Conservation (phyloP, 2,329 filamentous ascomycete genomes). For the Exophiala sp. region DNA sequence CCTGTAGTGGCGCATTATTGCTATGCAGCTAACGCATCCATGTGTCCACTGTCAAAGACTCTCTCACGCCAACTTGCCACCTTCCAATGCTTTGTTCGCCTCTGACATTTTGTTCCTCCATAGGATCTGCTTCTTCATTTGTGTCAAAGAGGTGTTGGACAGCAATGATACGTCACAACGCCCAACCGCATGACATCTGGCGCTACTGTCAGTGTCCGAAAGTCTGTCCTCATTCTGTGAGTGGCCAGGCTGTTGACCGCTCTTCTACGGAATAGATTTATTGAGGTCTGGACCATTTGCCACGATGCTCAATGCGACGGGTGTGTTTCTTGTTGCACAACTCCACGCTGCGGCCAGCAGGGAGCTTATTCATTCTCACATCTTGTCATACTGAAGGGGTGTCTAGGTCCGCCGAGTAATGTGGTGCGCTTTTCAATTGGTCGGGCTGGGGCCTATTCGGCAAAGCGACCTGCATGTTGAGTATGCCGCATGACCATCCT, state of each 20-base stretch:
- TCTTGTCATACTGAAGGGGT: neutral
- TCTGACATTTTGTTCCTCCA: neutral
- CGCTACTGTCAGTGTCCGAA: neutral
- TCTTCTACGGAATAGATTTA: slow-evolving; percentile 7
- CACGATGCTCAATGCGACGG: slow-evolving; percentile 11
- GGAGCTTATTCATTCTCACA: too few relatives aligned
- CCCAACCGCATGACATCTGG: slow-evolving; percentile 9
- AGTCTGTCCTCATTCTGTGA: slow-evolving; percentile 13
- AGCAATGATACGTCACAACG: slow-evolving; percentile 13
- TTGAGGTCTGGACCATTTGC: slow-evolving; percentile 6
- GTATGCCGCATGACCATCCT: too few relatives aligned
- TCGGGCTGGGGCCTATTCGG: too few relatives aligned
- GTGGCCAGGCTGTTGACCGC: slow-evolving; percentile 23
- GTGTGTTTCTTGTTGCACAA: slow-evolving; percentile 1
- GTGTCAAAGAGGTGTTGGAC: neutral
- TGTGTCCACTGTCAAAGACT: too few relatives aligned
- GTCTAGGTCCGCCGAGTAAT: neutral
- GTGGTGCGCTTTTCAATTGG: too few relatives aligned
- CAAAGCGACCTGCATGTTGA: too few relatives aligned
- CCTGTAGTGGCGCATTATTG: too few relatives aligned
- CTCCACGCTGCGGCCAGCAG: too few relatives aligned
- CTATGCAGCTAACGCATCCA: too few relatives aligned
- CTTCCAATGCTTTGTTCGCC: neutral
- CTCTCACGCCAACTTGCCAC: neutral
- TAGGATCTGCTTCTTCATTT: too few relatives aligned